Percentiles rank a stretch among this genome's conserved stretches.
Conservation (phyloP, 306 rosid species). For the Citrullus amarus region DNA sequence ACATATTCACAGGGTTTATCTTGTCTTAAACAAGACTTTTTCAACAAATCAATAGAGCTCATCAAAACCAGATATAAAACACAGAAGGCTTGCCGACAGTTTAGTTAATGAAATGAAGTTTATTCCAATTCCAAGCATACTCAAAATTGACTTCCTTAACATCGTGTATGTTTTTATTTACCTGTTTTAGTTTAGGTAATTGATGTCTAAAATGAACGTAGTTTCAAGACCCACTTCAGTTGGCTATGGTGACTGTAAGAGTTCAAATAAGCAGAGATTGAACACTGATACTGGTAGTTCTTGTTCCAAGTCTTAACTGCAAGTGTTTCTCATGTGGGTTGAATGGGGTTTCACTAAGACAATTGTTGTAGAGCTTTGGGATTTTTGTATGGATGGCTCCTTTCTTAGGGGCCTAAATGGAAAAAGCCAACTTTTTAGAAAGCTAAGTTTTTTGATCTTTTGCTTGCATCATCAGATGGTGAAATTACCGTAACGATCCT, state of each 20-base stretch:
- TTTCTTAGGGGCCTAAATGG: too few species aligned
- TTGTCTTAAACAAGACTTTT: not conserved
- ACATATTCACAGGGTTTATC: not conserved
- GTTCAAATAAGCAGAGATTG: not conserved
- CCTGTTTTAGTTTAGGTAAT: not conserved
- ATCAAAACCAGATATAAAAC: not conserved
- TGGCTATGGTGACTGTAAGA: not conserved
- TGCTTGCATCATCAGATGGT: too few species aligned
- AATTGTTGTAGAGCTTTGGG: not conserved
- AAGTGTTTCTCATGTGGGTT: not conserved
- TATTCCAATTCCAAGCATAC: not conserved
- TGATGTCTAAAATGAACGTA: not conserved
- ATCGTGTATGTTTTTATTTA: not conserved
- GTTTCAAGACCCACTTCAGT: not conserved
- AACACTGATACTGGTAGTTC: not conserved
- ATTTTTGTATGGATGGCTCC: too few species aligned
- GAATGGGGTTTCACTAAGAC: not conserved
- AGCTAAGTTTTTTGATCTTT: too few species aligned
- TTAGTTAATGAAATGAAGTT: too few species aligned
- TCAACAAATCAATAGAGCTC: not conserved
- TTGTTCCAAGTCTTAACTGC: not conserved
- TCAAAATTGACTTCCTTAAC: not conserved
- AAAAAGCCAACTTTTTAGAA: too few species aligned
- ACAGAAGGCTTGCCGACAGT: not conserved
- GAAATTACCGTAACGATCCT: too few species aligned